Evolutionary conservation across 1,284 basidiomycete genomes (phyloP).

Genomic region (Leccinum ponderosum): DNA sequence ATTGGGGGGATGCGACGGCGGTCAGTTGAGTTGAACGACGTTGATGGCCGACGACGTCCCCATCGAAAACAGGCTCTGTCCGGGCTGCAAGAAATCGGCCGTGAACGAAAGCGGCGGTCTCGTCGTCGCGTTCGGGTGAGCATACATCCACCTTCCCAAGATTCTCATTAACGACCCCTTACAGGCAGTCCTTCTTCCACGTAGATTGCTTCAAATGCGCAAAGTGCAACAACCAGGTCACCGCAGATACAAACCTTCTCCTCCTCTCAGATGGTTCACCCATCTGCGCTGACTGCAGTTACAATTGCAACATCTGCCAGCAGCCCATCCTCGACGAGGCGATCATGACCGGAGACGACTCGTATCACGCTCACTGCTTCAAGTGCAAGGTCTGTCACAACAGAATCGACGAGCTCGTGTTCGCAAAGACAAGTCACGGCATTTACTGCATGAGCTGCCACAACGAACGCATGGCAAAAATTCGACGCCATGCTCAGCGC

Average conservation of each 20-base stretch:
- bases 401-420: constrained; percentile 96
- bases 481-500: constrained; percentile 85
- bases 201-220: constrained; percentile 85
- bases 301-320: constrained; percentile 92
- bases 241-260: constrained; percentile 93
- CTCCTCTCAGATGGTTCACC: constrained; percentile 96
- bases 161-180: constrained; percentile 5
- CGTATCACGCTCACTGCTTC: constrained; percentile 98
- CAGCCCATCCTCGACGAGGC: constrained; percentile 94
- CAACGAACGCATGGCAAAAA: constrained; percentile 93
- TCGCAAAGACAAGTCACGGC: constrained; percentile 97
- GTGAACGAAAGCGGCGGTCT: constrained; percentile 84
- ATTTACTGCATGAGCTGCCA: constrained; percentile 99
- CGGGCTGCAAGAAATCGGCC: constrained; percentile 82
- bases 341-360: constrained; percentile 98
- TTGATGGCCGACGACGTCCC: constrained; percentile 5
- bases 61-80: constrained; percentile 71
- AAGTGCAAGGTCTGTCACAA: constrained; percentile 95
- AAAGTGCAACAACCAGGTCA: constrained; percentile 78
- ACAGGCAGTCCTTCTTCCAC: constrained; percentile 80
- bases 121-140: constrained; percentile 90
- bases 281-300: constrained; percentile 96
- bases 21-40: background rate
- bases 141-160: constrained; percentile 6
- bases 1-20: background rate